Conservation (phyloP, 2,329 filamentous ascomycete species). For the Zasmidium cellare region DNA sequence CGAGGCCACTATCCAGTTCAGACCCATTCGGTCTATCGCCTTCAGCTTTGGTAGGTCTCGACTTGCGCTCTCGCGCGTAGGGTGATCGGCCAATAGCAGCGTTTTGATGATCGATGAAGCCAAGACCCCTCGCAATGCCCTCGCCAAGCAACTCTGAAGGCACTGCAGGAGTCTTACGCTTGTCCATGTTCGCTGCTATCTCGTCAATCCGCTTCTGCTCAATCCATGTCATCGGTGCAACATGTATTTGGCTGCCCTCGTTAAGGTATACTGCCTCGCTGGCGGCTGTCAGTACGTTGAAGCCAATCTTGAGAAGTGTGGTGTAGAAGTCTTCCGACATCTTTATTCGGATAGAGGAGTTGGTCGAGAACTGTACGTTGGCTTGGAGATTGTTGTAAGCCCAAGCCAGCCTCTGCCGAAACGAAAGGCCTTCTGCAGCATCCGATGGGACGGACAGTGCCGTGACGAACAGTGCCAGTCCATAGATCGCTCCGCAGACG, state of each 20-base stretch:
- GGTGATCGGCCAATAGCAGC: slow-evolving; percentile 43
- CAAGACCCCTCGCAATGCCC: slow-evolving; percentile 39
- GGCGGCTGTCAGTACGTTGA: slow-evolving; percentile 85
- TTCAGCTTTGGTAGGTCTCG: slow-evolving; percentile 25
- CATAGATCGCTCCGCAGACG: slow-evolving; percentile 75
- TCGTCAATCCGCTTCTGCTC: slow-evolving; percentile 84
- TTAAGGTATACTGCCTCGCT: slow-evolving; percentile 96
- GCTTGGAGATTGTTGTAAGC: slow-evolving; percentile 92
- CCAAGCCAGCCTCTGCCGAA: slow-evolving; percentile 62
- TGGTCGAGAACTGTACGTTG: slow-evolving; percentile 74
- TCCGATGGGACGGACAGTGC: slow-evolving; percentile 64
- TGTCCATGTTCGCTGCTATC: slow-evolving; percentile 56
- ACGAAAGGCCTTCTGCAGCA: slow-evolving; percentile 44
- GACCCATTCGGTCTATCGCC: slow-evolving; percentile 25
- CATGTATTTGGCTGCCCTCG: slow-evolving; percentile 74
- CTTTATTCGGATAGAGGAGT: slow-evolving; percentile 68
- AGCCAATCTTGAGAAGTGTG: slow-evolving; percentile 80
- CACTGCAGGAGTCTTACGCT: slow-evolving; percentile 38
- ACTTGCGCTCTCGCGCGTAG: slow-evolving; percentile 69
- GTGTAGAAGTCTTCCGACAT: slow-evolving; percentile 96
- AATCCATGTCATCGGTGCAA: slow-evolving; percentile 81
- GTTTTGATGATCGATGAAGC: slow-evolving; percentile 35
- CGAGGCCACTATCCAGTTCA: slow-evolving; percentile 64
- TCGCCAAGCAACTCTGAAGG: slow-evolving; percentile 46
- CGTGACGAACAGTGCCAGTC: slow-evolving; percentile 72